Conservation (phyloP, 2,329 filamentous ascomycete genomes). For the Botrytis galanthina region DNA sequence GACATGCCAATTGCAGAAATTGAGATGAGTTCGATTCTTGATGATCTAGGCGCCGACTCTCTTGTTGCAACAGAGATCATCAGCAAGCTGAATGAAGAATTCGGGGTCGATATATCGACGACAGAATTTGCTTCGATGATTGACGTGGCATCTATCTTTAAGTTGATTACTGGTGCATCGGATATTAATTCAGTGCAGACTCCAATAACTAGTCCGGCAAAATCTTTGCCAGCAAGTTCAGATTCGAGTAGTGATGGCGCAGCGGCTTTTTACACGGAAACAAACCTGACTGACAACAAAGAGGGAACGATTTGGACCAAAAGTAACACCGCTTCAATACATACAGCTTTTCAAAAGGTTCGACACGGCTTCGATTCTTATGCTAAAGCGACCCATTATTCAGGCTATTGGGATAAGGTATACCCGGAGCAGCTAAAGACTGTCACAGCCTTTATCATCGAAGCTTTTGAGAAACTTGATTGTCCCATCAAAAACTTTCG, state of each 20-base stretch:
- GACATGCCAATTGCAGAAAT: background rate
- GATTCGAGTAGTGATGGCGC: background rate
- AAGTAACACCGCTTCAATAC: accelerated
- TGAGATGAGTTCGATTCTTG: background rate
- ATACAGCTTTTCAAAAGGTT: background rate
- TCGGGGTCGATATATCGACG: background rate
- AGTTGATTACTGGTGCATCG: background rate
- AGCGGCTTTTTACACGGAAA: too few species aligned
- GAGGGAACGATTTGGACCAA: background rate
- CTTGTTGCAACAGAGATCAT: background rate
- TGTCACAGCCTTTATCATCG: slow-evolving; percentile 36
- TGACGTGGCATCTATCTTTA: background rate
- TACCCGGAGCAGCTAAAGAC: slow-evolving; percentile 33
- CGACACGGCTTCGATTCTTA: background rate
- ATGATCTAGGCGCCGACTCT: background rate
- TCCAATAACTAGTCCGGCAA: background rate
- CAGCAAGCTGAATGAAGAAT: background rate
- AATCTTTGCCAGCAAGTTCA: background rate
- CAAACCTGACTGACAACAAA: background rate
- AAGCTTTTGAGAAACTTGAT: slow-evolving; percentile 36
- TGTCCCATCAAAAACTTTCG: slow-evolving; percentile 28
- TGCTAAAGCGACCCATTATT: background rate
- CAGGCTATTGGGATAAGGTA: slow-evolving; percentile 20
- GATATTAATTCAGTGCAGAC: background rate
- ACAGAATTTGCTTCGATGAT: background rate